Conservation (phyloP, 768 basidiomycete species). For the Lactarius evosmus region DNA sequence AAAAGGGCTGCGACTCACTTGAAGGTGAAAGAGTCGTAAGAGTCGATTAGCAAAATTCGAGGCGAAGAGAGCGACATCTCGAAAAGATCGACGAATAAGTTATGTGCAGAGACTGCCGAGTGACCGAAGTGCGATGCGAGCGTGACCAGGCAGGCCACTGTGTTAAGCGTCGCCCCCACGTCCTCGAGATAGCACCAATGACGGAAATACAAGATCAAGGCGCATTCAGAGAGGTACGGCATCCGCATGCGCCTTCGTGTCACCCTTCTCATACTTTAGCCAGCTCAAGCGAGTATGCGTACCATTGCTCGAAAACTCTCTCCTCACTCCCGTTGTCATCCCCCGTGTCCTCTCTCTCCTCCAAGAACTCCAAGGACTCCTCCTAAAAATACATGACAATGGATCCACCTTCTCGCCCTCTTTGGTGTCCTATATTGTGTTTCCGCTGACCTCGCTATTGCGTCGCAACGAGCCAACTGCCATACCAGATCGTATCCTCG, state of each 20-base stretch:
- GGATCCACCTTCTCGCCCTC: conserved; percentile 46
- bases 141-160: too few relatives aligned
- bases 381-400: conserved; percentile 44
- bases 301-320: conserved; percentile 68
- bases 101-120: neutral
- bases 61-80: conserved; percentile 37
- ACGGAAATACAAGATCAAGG: conserved; percentile 7
- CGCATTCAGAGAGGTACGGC: conserved; percentile 24
- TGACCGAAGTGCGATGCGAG: too few relatives aligned
- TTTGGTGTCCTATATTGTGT: conserved; percentile 80
- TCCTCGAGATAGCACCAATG: conserved; percentile 9
- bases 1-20: conserved; percentile 54
- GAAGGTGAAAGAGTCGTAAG: conserved; percentile 86
- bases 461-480: conserved; percentile 64
- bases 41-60: conserved; percentile 70
- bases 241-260: neutral
- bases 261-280: neutral
- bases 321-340: conserved; percentile 54
- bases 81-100: conserved; percentile 7
- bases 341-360: conserved; percentile 51
- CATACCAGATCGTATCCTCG: conserved; percentile 78
- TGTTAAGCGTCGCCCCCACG: neutral
- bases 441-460: conserved; percentile 82
- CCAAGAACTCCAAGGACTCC: conserved; percentile 45
- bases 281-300: conserved; percentile 75